Evolutionary conservation across 352 stramenopile genomes (phyloP), one percentile per base, ranked within the genome.

Genomic region (Pythium sukuiense): DNA sequence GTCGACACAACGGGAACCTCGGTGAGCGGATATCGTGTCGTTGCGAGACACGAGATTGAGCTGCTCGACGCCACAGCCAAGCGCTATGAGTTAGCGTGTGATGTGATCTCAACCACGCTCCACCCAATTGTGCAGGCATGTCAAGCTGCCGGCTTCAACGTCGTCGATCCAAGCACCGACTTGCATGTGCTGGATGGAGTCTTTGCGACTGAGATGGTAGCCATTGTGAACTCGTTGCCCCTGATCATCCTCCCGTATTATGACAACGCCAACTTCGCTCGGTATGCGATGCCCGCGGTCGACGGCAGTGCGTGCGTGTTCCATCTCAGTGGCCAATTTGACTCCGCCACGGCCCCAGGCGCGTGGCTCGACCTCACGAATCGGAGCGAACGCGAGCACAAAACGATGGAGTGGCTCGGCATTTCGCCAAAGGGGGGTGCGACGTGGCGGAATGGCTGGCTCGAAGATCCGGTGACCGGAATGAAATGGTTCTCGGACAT

Each of bases 231-330:
- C 20, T 70, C 75, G 6, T 26, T 85, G 46, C 75, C 77, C 0
- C 59, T 83, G n/a, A 16, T 83, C 30, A 71, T 85, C 54, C 70
- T 82, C 68, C 77, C 77, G 16, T 83, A 67, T 60, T 80, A 73
- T 74, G 75, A 43, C 35, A 43, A 43, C 35, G 35, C 35, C 35
- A 14, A 16, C 6, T 43, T 16, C 35, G 35, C 74, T 5, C 67
- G 73, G 9, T 79, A 76, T 50, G 61, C 60, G 32, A 61, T 80
- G 7, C 73, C 77, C 16, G 70, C 68, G 2, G 35, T 11, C 18
- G 73, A 85, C 39, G 77, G 77, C 49, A 72, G 61, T 5, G 73
- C 75, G 1, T 85, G 77, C 18, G 68, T 79, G 58, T 70, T 82
- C 32, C 68, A 69, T n/a, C 58, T 80, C 14, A 50, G n/a, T 11